Percentiles rank a stretch among this genome's conserved stretches.
phyloP scores from a whole-genome alignment of 1,139 yeast genomes.

The Candida dubliniensis region DNA sequence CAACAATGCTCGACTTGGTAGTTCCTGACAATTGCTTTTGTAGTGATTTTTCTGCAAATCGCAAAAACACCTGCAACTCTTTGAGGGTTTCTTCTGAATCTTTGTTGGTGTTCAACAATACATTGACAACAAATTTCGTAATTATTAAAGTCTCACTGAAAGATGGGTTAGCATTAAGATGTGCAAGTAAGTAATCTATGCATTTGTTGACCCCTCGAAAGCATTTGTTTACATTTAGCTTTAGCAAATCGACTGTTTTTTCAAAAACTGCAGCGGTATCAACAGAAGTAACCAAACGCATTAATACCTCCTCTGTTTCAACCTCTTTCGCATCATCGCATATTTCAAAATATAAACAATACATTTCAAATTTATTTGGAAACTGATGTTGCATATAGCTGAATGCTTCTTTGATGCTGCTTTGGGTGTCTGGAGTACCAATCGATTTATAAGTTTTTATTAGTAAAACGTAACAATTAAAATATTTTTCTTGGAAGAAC shows the following conservation, averaged over 20 bases:
- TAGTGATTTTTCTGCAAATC: slow-evolving; percentile 22
- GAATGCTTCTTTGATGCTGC: slow-evolving; percentile 7
- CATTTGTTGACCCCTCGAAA: slow-evolving; percentile 24
- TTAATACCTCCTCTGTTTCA: slow-evolving; percentile 16
- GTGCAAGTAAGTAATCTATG: slow-evolving; percentile 23
- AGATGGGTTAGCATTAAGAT: slow-evolving; percentile 16
- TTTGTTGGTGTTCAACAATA: slow-evolving; percentile 1
- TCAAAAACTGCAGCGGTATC: slow-evolving; percentile 15
- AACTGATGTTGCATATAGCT: slow-evolving; percentile 9
- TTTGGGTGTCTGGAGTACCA: slow-evolving; percentile 3
- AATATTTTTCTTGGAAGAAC: slow-evolving; percentile 8
- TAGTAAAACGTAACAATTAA: slow-evolving; percentile 9
- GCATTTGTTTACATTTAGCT: slow-evolving; percentile 16
- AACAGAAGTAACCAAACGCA: slow-evolving; percentile 25
- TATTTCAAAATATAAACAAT: slow-evolving; percentile 9
- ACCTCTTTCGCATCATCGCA: slow-evolving; percentile 1
- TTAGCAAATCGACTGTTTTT: slow-evolving; percentile 16
- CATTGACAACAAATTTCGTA: slow-evolving; percentile 12
- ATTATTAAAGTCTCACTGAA: slow-evolving; percentile 20
- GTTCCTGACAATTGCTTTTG: slow-evolving; percentile 17
- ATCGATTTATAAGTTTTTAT: slow-evolving; percentile 9
- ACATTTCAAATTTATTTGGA: slow-evolving; percentile 10
- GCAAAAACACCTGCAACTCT: slow-evolving; percentile 16
- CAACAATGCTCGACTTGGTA: slow-evolving; percentile 21
- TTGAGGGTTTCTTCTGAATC: slow-evolving; percentile 1